Base-by-base conservation (phyloP, 179 eudicot genomes). In the Heliamphora pulchella region DNA sequence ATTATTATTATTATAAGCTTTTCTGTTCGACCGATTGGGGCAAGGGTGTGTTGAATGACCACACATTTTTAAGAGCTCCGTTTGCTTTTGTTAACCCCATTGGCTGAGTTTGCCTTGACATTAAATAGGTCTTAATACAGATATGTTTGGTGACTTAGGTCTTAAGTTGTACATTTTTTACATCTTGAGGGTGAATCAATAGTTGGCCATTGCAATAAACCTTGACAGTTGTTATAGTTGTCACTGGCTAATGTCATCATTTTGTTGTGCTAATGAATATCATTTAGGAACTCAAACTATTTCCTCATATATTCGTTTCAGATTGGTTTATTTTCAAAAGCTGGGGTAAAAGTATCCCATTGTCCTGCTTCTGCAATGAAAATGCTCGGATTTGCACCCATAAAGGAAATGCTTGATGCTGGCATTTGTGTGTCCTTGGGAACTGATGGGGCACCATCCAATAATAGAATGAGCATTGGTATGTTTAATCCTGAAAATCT, bases 331-430 rank as follows among this genome's bases (percentile, higher is more conserved):
- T 89, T 94, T 66, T 86, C 94, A 44, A 87, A 79, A 80, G 89
- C 92, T 76, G 96, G 91, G 46, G 96, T 91, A 13, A 94, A 94
- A 86, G 93, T 94, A 76, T 91, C 98, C 76, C 97, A 94, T 79
- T 94, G 98, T 84, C 98, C 98, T 68, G 98, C 98, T 88, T 85
- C 98, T 74, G 98, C 97, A 46, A 93, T 93, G 97, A 90, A 88
- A 78, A 91, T 93, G 98, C 97, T 94, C 73, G 98, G 98, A 76
- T 94, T 94, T 87, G 93, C 98, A 41, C 98, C 98, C 15, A 82
- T 93, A 79, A 88, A 76, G 76, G 91, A 94, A 89, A 94, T 94
- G 97, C 88, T 93, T 68, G 81, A 81, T 78, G 89, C 92, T 44
- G 91, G 92, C 63, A 83, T 94, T 79, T 94, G 98, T 84, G 98